Base-by-base conservation (phyloP, 495 filamentous ascomycete genomes). In the Oleoguttula mirabilis region DNA sequence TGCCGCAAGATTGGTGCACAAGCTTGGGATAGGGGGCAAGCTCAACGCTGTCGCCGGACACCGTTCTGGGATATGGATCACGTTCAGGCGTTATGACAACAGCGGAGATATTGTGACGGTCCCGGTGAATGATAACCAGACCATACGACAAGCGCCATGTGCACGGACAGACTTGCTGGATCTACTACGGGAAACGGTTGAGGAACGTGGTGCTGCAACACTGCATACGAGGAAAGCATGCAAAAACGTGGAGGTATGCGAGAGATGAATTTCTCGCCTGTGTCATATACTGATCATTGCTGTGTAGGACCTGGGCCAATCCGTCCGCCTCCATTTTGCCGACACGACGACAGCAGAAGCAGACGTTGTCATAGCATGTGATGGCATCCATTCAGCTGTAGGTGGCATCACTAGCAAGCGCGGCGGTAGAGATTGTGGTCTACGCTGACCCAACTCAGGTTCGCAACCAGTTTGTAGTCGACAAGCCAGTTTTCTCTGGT, bases 361-460 rank as follows among this genome's bases (percentile, higher is more conserved):
- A 2, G 58, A 67, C 39, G 55, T 60, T 19, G 45, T 71, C 31
- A 41, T 71, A 2, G 64, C 60, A 1, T 66, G 64, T n/a, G 68
- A 71, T 39, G 68, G 68, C 20, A 62, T 71, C n/a, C 47, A 51
- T 38, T n/a, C n/a, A n/a, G n/a, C n/a, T n/a, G n/a, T n/a, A n/a
- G n/a, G n/a, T n/a, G n/a, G n/a, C n/a, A n/a, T n/a, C n/a, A n/a
- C n/a, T n/a, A n/a, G n/a, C n/a, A n/a, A n/a, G n/a, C n/a, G n/a
- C n/a, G n/a, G n/a, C n/a, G n/a, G n/a, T n/a, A n/a, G n/a, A n/a
- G n/a, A n/a, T n/a, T n/a, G n/a, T n/a, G n/a, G n/a, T n/a, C n/a
- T n/a, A n/a, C n/a, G n/a, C n/a, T n/a, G n/a, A n/a, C n/a, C n/a
- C n/a, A n/a, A 42, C 41, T 8, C 35, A 41, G 14, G 32, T 51